Conservation (phyloP, 495 filamentous ascomycete genomes). For the Penicillium bialowiezense region DNA sequence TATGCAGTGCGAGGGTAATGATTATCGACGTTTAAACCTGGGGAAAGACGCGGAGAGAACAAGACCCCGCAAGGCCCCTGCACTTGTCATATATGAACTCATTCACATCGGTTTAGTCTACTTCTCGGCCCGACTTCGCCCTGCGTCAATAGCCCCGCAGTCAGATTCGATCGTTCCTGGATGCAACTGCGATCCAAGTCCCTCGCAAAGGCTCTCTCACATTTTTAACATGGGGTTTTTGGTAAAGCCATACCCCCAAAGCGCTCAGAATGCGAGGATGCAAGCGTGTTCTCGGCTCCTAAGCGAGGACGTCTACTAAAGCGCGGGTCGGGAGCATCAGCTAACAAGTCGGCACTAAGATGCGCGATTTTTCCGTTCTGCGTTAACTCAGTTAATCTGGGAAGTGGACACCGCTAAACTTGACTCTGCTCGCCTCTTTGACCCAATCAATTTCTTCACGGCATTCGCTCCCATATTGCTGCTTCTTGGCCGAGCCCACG, state of each 20-base stretch:
- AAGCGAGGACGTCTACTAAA: not conserved
- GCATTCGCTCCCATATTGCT: not conserved
- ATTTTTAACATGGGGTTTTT: no score
- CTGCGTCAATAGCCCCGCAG: not conserved
- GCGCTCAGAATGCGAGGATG: no score
- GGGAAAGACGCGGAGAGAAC: slow-evolving; percentile 18
- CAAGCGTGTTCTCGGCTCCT: not conserved
- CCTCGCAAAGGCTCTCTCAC: no score
- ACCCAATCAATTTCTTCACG: slow-evolving; percentile 15
- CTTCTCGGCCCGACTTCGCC: slow-evolving; percentile 7
- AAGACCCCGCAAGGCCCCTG: slow-evolving; percentile 20
- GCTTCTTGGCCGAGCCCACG: not conserved
- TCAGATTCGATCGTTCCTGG: not conserved
- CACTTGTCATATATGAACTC: slow-evolving; percentile 1
- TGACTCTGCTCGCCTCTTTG: slow-evolving; percentile 5
- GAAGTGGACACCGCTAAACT: slow-evolving; percentile 15
- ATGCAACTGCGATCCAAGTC: not conserved
- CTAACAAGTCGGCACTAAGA: not conserved
- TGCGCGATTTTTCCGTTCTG: slow-evolving; percentile 18
- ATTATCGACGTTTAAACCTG: slow-evolving; percentile 17
- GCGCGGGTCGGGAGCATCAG: no score
- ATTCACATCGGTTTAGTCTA: not conserved
- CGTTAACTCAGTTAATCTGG: slow-evolving; percentile 5
- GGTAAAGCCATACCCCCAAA: no score
- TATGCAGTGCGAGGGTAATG: not conserved